Conservation (phyloP, 2,329 filamentous ascomycete genomes). For the Aspergillus versicolor region DNA sequence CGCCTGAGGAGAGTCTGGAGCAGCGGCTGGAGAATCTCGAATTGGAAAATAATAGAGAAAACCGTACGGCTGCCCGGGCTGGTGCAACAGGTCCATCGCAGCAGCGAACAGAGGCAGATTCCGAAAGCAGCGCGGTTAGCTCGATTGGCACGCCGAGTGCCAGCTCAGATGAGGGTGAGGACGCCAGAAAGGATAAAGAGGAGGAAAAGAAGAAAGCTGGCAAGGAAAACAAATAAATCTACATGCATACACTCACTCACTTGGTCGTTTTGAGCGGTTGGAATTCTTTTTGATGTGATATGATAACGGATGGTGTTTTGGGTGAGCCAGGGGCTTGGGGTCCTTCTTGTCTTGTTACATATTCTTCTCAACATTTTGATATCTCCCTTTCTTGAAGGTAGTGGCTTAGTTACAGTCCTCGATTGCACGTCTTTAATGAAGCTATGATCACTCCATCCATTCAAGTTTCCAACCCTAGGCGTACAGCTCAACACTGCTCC, state of each 20-base stretch:
- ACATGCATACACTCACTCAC: neutral
- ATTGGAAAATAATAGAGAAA: slow-evolving; percentile 16
- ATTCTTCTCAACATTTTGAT: neutral
- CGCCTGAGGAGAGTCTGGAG: slow-evolving; percentile 17
- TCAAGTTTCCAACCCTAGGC: neutral
- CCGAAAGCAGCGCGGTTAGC: slow-evolving; percentile 21
- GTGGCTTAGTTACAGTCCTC: neutral
- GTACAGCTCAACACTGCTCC: neutral
- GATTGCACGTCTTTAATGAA: neutral
- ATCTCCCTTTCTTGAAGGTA: neutral
- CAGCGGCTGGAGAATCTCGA: slow-evolving; percentile 22
- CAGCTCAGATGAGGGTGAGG: slow-evolving; percentile 14
- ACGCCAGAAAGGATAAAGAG: neutral
- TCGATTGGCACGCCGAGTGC: slow-evolving; percentile 21
- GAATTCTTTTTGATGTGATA: neutral
- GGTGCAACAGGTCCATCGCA: neutral
- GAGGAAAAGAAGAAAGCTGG: neutral
- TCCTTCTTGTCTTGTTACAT: neutral
- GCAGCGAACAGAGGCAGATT: slow-evolving; percentile 4
- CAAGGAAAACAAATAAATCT: neutral
- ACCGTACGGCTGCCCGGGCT: slow-evolving; percentile 13
- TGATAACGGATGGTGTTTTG: neutral
- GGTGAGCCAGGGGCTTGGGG: neutral
- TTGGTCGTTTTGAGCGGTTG: neutral
- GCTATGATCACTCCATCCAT: neutral